Conservation (phyloP, 257 asterid genomes). For the Lithospermum erythrorhizon region DNA sequence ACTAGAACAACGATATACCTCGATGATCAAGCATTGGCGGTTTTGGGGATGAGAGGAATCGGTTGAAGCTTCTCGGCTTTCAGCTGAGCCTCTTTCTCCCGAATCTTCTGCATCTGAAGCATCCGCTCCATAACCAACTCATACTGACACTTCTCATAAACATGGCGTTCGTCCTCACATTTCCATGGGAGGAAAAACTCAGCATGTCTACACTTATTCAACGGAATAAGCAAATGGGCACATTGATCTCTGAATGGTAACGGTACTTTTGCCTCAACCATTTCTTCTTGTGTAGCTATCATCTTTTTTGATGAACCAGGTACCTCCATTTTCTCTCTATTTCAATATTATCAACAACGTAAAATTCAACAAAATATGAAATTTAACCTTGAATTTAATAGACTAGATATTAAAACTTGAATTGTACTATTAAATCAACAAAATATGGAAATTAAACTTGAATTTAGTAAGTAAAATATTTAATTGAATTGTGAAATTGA, state of each 20-base stretch:
- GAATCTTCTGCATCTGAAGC: conserved; percentile 98
- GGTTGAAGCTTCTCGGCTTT: conserved; percentile 22
- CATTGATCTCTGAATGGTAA: conserved; percentile 81
- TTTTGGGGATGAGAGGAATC: conserved; percentile 59
- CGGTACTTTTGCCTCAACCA: conserved; percentile 76
- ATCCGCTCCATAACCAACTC: conserved; percentile 97
- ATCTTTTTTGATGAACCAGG: conserved; percentile 92
- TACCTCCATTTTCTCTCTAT: conserved; percentile 42
- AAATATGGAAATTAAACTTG: too few species aligned
- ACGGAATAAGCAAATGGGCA: conserved; percentile 86
- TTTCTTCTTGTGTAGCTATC: conserved; percentile 86
- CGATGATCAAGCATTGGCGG: conserved; percentile 56
- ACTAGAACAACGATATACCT: too few species aligned
- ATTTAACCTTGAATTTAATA: too few species aligned
- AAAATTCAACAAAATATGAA: too few species aligned
- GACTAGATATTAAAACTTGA: not conserved
- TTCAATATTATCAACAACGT: too few species aligned
- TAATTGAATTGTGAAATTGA: too few species aligned
- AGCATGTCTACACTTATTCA: conserved; percentile 82
- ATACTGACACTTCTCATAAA: conserved; percentile 84
- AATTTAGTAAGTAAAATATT: too few species aligned
- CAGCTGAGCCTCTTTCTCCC: conserved; percentile 56
- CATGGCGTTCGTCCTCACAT: conserved; percentile 72
- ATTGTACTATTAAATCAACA: too few species aligned
- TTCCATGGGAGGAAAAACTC: conserved; percentile 93